These are phyloP conservation scores for Lumnitzera littorea DNA, from an alignment of 345 rosid genomes.

Conservation along the genomic window DNA sequence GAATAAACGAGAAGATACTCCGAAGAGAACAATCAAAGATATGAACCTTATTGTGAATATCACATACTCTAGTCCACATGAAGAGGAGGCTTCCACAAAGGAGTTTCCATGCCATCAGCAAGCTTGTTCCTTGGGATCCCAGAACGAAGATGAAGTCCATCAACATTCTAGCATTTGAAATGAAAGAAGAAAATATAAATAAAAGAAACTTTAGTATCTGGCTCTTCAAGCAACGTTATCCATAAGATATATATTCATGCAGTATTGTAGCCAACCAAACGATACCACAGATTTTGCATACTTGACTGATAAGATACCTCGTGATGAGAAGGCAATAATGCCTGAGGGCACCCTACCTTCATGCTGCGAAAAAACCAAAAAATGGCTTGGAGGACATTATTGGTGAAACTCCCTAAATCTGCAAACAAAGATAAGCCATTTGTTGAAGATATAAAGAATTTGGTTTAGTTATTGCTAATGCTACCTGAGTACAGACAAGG, in stretches of 20 bases:
- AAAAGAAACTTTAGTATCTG: background rate
- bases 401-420: too few species aligned
- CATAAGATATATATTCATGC: too few species aligned
- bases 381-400: conserved; percentile 7
- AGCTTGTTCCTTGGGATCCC: conserved; percentile 98
- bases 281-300: conserved; percentile 8
- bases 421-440: too few species aligned
- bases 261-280: too few species aligned
- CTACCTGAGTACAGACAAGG: background rate
- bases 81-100: conserved; percentile 85
- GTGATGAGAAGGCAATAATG: conserved; percentile 92
- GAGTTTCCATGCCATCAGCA: conserved; percentile 89
- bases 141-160: conserved; percentile 97
- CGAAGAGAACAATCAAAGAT: background rate
- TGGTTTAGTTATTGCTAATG: conserved; percentile 3
- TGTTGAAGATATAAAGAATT: background rate
- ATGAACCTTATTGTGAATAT: conserved; percentile 1
- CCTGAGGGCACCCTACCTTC: conserved; percentile 85
- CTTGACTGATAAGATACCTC: conserved; percentile 99
- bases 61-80: conserved; percentile 80
- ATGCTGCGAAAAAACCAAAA: conserved; percentile 37
- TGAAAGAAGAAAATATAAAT: conserved; percentile 5
- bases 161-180: conserved; percentile 58
- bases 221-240: too few species aligned
- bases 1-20: background rate